Conservation (phyloP, 352 stramenopile genomes). For the Phytopythium sindhum region DNA sequence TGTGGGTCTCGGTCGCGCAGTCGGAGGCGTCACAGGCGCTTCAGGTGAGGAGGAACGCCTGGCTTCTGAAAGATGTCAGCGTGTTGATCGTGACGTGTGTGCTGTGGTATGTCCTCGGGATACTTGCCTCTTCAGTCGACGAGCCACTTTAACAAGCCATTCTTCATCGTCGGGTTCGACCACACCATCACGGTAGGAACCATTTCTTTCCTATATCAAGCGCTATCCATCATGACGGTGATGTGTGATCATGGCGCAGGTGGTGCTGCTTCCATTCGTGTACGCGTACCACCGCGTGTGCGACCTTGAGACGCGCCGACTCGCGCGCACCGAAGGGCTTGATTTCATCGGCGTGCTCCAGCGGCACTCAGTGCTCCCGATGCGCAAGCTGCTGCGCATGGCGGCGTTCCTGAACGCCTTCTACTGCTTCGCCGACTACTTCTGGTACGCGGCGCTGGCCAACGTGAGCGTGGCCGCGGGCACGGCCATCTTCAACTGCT, state of each 20-base stretch:
- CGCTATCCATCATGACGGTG: neutral
- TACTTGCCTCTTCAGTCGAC: neutral
- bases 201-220: neutral
- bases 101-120: too few species aligned
- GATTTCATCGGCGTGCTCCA: slow-evolving; percentile 11
- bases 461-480: slow-evolving; percentile 34
- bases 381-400: slow-evolving; percentile 15
- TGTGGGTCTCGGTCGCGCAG: slow-evolving; percentile 28
- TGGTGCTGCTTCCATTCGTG: slow-evolving; percentile 35
- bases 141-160: slow-evolving; percentile 32
- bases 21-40: slow-evolving; percentile 26
- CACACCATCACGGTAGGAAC: slow-evolving; percentile 31
- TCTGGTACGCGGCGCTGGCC: slow-evolving; percentile 38
- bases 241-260: slow-evolving; percentile 11
- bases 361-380: slow-evolving; percentile 25
- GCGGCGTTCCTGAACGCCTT: slow-evolving; percentile 33
- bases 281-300: slow-evolving; percentile 30
- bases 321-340: slow-evolving; percentile 9
- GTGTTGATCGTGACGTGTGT: neutral
- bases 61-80: neutral
- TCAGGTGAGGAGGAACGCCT: slow-evolving; percentile 8
- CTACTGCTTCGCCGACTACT: slow-evolving; percentile 42
- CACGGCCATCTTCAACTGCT: slow-evolving; percentile 47
- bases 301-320: slow-evolving; percentile 6
- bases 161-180: slow-evolving; percentile 62